Conservation (phyloP, 2,329 filamentous ascomycete genomes). For the Exophiala phaeomuriformis region DNA sequence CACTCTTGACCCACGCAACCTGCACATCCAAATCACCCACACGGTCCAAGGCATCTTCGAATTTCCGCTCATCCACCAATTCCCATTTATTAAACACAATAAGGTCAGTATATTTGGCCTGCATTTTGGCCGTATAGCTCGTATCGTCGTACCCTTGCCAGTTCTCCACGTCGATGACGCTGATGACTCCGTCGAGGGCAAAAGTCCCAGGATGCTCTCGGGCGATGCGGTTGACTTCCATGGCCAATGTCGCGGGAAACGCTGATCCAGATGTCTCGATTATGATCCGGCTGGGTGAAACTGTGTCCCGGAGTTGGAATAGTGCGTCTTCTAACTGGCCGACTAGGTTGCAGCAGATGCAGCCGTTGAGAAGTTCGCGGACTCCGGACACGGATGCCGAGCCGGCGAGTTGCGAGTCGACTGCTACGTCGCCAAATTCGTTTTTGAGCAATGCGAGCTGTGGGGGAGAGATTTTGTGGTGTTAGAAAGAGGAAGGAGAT, state of each 20-base stretch:
- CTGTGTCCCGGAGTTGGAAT: conserved; percentile 57
- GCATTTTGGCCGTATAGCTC: conserved; percentile 77
- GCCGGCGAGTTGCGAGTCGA: conserved; percentile 85
- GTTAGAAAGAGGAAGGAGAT: not conserved
- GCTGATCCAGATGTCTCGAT: conserved; percentile 89
- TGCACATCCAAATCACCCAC: conserved; percentile 76
- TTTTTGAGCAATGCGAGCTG: conserved; percentile 93
- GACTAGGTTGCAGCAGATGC: conserved; percentile 98
- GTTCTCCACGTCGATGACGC: conserved; percentile 89
- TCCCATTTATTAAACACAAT: conserved; percentile 96
- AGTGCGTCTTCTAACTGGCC: conserved; percentile 81
- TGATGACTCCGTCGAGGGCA: conserved; percentile 77
- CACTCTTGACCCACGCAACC: conserved; percentile 75
- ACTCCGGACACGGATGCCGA: conserved; percentile 79
- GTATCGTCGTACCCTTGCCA: conserved; percentile 91
- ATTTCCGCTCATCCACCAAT: conserved; percentile 59
- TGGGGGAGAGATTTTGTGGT: not conserved
- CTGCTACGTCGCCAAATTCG: conserved; percentile 89
- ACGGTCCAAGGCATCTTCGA: conserved; percentile 71
- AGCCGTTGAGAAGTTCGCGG: conserved; percentile 88
- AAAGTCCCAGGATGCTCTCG: conserved; percentile 56
- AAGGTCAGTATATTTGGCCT: conserved; percentile 82
- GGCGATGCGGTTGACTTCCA: conserved; percentile 77
- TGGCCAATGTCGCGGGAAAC: conserved; percentile 79
- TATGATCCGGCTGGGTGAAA: conserved; percentile 72